A percentile compares a stretch with the other conserved stretches of the same genome.
These are phyloP conservation scores for Silybum marianum DNA, from an alignment of 129 eudicot species.

Conservation along the genomic window DNA sequence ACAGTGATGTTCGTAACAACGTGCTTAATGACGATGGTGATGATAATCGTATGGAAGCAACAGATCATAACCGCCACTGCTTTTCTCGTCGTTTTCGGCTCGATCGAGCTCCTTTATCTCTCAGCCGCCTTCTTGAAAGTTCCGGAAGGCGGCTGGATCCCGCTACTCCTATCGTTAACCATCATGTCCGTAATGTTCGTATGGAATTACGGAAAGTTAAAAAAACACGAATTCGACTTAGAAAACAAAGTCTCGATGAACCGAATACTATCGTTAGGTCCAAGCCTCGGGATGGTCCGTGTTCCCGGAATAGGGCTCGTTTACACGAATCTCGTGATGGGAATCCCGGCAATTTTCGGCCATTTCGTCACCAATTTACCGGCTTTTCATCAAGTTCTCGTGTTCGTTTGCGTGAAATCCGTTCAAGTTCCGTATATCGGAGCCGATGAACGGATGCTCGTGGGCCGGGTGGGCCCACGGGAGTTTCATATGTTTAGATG, in stretches of 20 bases:
- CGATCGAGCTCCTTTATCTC: conserved; percentile 55
- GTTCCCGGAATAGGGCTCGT: conserved; percentile 59
- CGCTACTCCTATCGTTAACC: conserved; percentile 42
- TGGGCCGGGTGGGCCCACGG: conserved; percentile 47
- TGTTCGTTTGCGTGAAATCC: conserved; percentile 49
- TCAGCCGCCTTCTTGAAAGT: conserved; percentile 53
- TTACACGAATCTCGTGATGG: conserved; percentile 44
- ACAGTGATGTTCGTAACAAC: conserved; percentile 66
- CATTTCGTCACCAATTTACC: conserved; percentile 62
- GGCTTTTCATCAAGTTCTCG: conserved; percentile 56
- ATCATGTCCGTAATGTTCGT: conserved; percentile 47
- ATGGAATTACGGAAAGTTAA: conserved; percentile 60
- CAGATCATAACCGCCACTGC: conserved; percentile 24
- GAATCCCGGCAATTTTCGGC: conserved; percentile 50
- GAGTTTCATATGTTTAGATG: conserved; percentile 59
- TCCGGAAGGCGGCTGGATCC: conserved; percentile 66
- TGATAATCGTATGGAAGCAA: conserved; percentile 56
- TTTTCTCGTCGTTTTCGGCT: conserved; percentile 52
- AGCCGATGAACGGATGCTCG: conserved; percentile 43
- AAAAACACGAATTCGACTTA: conserved; percentile 52
- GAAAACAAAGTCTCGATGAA: conserved; percentile 59
- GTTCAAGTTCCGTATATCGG: conserved; percentile 50
- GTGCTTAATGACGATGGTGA: conserved; percentile 58
- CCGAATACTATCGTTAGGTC: conserved; percentile 47
- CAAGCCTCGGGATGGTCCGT: conserved; percentile 56